Evolutionary conservation across 495 filamentous ascomycete species (phyloP), one percentile per base, ranked within the genome.

Genomic region (Echria macrotheca): DNA sequence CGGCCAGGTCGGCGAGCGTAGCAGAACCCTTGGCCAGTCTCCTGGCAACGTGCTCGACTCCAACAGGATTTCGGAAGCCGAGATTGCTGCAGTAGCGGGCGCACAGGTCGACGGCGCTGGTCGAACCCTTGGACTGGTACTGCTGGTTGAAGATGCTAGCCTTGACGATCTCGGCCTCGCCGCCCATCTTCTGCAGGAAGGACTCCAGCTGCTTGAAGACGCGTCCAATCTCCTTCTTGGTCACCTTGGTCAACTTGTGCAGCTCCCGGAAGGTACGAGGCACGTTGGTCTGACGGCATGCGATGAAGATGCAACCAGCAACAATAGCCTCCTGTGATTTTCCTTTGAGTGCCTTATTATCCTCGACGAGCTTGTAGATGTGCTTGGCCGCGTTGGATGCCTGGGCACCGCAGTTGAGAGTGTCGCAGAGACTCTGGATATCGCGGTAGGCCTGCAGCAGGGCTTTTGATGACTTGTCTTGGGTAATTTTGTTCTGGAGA

Each of bases 261-360:
- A 98, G 87, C 66, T 97, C 94, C 19, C 83, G 83, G 72, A 97
- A 98, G 1, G 89, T 95, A 43, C 94, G 83, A 2, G 86, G 85
- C 15, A 89, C 85, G 54, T 82, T 79, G 59, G 83, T 85, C 67
- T 95, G 89, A 26, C 93, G 89, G 63, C 91, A 96, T 19, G 93
- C 91, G 60, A 97, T 90, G 72, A 97, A 96, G 67, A 98, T 91
- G 66, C 91, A 96, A 2, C 89, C 89, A 7, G 93, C 94, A 44
- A 95, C 91, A 49, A 97, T 83, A 38, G 88, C 89, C 56, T 97
- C 91, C 50, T 89, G 85, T 0, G 89, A 87, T 69, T 97, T 98
- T 58, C 91, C 90, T 72, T 94, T 95, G 73, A 98, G 89, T 2
- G 86, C 79, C 66, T 91, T 91, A 52, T 81, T 84, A 59, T 97